Evolutionary conservation across 1,284 basidiomycete genomes (phyloP).

Genomic region (Fomes fomentarius): DNA sequence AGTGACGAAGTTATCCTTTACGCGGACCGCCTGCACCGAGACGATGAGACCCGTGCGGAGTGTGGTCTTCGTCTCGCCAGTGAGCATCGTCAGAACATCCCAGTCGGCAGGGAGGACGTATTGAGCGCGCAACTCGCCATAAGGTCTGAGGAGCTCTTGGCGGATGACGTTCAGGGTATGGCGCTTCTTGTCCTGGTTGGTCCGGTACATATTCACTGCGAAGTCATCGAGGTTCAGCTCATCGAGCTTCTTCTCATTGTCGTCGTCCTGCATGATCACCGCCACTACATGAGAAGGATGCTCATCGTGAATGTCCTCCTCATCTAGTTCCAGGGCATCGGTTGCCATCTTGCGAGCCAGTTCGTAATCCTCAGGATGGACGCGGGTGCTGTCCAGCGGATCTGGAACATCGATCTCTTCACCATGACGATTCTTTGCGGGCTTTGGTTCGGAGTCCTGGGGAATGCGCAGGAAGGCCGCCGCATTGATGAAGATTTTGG

Average conservation of each 20-base stretch:
- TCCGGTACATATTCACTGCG: conserved; percentile 87
- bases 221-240: conserved; percentile 98
- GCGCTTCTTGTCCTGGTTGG: conserved; percentile 85
- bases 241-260: conserved; percentile 82
- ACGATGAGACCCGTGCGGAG: conserved; percentile 84
- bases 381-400: conserved; percentile 93
- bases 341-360: conserved; percentile 98
- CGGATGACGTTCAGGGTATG: conserved; percentile 89
- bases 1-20: conserved; percentile 53
- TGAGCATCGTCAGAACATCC: conserved; percentile 95
- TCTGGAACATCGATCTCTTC: conserved; percentile 77
- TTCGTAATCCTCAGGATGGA: conserved; percentile 98
- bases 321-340: conserved; percentile 93
- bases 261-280: conserved; percentile 84
- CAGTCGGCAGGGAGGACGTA: conserved; percentile 75
- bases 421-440: conserved; percentile 67
- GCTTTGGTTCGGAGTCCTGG: conserved; percentile 59
- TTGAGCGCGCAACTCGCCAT: conserved; percentile 73
- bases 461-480: conserved; percentile 90
- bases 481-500: conserved; percentile 89
- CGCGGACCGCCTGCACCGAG: conserved; percentile 75
- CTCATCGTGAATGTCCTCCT: conserved; percentile 90
- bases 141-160: conserved; percentile 87
- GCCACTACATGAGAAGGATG: conserved; percentile 88
- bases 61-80: conserved; percentile 87